A percentile compares a stretch with the other conserved stretches of the same genome.
phyloP scores from a whole-genome alignment of 345 rosid species.

The Salix arbutifolia region DNA sequence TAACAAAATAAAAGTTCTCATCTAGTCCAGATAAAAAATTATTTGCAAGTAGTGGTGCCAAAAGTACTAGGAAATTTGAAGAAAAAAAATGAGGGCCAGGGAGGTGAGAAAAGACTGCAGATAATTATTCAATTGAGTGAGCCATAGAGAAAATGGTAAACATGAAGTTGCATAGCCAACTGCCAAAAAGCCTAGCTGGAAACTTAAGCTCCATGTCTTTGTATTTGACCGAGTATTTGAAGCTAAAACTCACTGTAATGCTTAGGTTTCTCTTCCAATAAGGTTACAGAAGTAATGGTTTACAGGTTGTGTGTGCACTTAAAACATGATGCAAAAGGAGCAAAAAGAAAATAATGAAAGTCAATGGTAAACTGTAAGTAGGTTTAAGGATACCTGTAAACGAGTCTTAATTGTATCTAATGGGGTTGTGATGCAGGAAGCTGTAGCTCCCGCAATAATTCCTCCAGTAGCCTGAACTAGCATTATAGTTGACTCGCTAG shows the following conservation, averaged over 20 bases:
- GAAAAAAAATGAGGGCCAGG: neutral
- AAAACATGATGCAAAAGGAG: neutral
- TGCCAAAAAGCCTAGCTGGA: neutral
- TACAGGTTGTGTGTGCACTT: neutral
- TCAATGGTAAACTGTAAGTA: constrained; percentile 8
- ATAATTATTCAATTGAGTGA: neutral
- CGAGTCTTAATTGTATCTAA: constrained; percentile 96
- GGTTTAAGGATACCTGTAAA: constrained; percentile 57
- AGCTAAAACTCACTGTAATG: neutral
- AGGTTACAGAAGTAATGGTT: neutral
- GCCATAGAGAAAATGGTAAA: neutral
- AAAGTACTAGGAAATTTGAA: neutral
- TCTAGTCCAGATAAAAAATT: neutral
- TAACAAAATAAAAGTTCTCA: neutral
- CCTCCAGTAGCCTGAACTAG: constrained; percentile 92
- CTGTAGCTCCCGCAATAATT: constrained; percentile 88
- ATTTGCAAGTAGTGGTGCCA: neutral
- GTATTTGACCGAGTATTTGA: neutral
- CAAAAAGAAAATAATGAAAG: neutral
- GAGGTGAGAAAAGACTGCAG: neutral
- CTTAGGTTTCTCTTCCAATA: neutral
- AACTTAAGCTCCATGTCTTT: neutral
- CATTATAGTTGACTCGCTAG: constrained; percentile 51
- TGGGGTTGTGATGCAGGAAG: constrained; percentile 90
- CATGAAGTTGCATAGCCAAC: neutral